Base-by-base conservation (phyloP, 441 rosid species). In the Aquilaria agallochum region DNA sequence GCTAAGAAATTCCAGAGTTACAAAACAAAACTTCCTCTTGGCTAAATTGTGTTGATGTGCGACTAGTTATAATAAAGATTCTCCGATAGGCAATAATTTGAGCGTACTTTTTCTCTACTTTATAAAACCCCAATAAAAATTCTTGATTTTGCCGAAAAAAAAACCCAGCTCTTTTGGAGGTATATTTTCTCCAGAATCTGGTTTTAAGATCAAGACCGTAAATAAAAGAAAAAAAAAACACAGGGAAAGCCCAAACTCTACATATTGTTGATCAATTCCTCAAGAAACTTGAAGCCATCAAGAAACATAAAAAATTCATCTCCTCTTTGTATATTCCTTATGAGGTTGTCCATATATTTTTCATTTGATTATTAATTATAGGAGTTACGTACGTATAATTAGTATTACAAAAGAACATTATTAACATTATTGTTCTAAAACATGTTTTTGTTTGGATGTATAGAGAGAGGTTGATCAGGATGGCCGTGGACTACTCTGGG, bases 401-500 rank as follows among this genome's bases (percentile, higher is more conserved):
- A 20, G 27, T 20, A 20, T 20, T 20, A 20, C 27, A 20, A 20
- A 20, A 20, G 1, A 20, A 20, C 27, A 20, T 20, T 55, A 2
- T 33, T 12, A 12, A 55, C 13, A 11, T 2, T 3, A 2, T 31
- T 30, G 4, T 31, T 10, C 1, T 30, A 3, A 31, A 9, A 9
- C 30, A 50, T 50, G 40, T 56, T 20, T 59, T 45, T 58, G 40
- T 31, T 6, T n/a, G 31, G 10, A 30, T 58, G 46, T 62, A 46
- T 14, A 62, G 66, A 53, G 66, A 53, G 42, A 36, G 42, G 31
- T 36, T 62, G 0, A 64, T 27, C 47, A 48, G 34, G 50, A 13
- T 49, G 3, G 50, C 53, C 30, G 63, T 58, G 72, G 64, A 33
- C 40, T 58, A 46, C 47, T 7, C 31, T 2, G 65, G 53, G 60